Base-by-base conservation (phyloP, 192 early-diverging fungal genomes). In the Linnemannia elongata region DNA sequence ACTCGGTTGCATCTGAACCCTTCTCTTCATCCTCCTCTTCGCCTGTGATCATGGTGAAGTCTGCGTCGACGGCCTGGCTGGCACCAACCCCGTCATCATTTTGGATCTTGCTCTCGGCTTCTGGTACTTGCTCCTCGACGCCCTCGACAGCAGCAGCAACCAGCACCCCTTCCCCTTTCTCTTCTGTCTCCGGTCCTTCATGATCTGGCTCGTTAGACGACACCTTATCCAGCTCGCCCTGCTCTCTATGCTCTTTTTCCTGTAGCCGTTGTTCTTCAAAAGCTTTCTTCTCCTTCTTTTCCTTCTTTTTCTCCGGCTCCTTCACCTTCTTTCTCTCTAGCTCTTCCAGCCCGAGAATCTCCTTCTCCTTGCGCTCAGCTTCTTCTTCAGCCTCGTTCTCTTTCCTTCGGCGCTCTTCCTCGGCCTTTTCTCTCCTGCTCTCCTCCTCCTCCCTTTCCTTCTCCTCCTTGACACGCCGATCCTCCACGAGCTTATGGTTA, bases 221-320 rank as follows among this genome's bases (percentile, higher is more conserved):
- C 5, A 36, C 72, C 42, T 71, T 60, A 72, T 82, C 77, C 24
- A 76, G 38, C 33, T 74, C 68, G 38, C 78, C 73, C 30, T 83
- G n/a, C 36, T 84, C 63, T 30, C 38, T 13, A 24, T 17, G 60
- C 17, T 73, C 47, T 45, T 42, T 38, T 36, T 41, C 72, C 27
- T 15, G 10, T 22, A 49, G 3, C 52, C 8, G 22, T 35, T 49
- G 20, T 33, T 45, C n/a, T 20, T 13, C 27, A 22, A 13, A 24
- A 33, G 17, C 9, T 22, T 71, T 57, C 45, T 77, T 35, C 33
- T 87, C 72, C 47, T 74, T 63, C 71, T 33, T 27, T 30, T 80
- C 20, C 30, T 68, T 30, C 45, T 81, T 81, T 42, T 77, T 35
- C 33, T 87, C 72, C 47, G 52, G 47, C 71, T 33, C 41, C 41